These are phyloP conservation scores for Gossypium trilobum DNA, from an alignment of 441 rosid species.

Conservation along the genomic window DNA sequence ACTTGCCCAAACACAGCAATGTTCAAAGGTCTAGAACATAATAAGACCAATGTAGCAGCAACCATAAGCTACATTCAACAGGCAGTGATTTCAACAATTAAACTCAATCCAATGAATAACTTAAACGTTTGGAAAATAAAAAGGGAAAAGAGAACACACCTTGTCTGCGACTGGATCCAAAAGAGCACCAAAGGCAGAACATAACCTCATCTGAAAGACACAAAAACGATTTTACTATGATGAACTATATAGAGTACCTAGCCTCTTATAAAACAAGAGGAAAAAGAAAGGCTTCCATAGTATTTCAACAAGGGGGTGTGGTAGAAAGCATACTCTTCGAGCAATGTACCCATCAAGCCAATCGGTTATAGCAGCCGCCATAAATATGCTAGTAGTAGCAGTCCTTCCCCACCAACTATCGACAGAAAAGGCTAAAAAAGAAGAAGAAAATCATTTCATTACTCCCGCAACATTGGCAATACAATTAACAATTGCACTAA, in stretches of 20 bases:
- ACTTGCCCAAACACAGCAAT: constrained; percentile 42
- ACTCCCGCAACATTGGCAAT: not conserved
- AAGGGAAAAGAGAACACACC: constrained; percentile 30
- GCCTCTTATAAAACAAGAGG: not conserved
- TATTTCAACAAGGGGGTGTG: not conserved
- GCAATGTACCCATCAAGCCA: constrained; percentile 98
- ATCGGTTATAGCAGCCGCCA: constrained; percentile 85
- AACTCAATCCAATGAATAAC: not conserved
- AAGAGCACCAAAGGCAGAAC: constrained; percentile 88
- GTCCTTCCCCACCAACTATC: constrained; percentile 85
- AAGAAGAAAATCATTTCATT: constrained; percentile 13
- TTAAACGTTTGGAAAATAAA: not conserved
- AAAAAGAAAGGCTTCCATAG: not conserved
- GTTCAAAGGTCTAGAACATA: constrained; percentile 69
- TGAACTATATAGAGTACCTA: not conserved
- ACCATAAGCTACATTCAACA: constrained; percentile 76
- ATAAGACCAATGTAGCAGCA: constrained; percentile 74
- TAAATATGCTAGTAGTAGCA: constrained; percentile 75
- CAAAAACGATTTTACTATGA: not conserved
- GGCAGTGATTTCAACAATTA: not conserved
- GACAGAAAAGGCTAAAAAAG: constrained; percentile 57
- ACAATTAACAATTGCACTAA: not conserved
- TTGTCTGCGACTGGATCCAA: constrained; percentile 95
- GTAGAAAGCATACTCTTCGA: constrained; percentile 45
- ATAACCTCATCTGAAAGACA: constrained; percentile 62